phyloP scores from a whole-genome alignment of 192 early-diverging fungal genomes.

The Entophlyctis luteolus region DNA sequence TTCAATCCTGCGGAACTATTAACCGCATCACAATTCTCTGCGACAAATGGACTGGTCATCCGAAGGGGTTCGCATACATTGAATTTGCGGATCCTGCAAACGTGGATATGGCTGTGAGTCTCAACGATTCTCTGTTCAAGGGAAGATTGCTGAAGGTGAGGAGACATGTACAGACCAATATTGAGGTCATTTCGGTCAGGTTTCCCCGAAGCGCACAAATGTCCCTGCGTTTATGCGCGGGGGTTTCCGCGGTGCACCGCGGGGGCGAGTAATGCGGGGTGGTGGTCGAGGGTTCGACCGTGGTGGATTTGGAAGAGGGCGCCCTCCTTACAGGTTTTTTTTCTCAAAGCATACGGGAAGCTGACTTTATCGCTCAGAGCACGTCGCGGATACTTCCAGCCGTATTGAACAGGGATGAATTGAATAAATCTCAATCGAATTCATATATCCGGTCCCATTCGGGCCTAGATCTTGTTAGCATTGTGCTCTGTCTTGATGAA shows the following conservation, averaged over 20 bases:
- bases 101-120: constrained; percentile 75
- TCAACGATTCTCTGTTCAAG: constrained; percentile 88
- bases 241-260: constrained; percentile 71
- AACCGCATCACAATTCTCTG: constrained; percentile 95
- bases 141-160: constrained; percentile 76
- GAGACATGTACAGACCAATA: neutral
- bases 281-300: constrained; percentile 29
- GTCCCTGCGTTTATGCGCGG: constrained; percentile 78
- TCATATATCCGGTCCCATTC: neutral
- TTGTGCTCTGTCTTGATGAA: neutral
- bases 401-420: constrained; percentile 27
- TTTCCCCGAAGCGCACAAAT: constrained; percentile 90
- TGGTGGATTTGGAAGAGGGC: constrained; percentile 21
- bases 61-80: constrained; percentile 78
- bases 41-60: constrained; percentile 83
- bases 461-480: too few species aligned
- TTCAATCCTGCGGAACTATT: constrained; percentile 91
- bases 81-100: constrained; percentile 86
- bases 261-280: constrained; percentile 51
- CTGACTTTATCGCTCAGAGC: constrained; percentile 13
- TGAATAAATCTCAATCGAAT: neutral
- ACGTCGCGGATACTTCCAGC: constrained; percentile 38
- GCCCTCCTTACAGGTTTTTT: constrained; percentile 19
- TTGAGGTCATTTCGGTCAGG: constrained; percentile 42
- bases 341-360: neutral